Evolutionary conservation across 140 eudicot genomes (phyloP), one percentile per base, ranked within the genome.

Genomic region (Oenanthe javanica): DNA sequence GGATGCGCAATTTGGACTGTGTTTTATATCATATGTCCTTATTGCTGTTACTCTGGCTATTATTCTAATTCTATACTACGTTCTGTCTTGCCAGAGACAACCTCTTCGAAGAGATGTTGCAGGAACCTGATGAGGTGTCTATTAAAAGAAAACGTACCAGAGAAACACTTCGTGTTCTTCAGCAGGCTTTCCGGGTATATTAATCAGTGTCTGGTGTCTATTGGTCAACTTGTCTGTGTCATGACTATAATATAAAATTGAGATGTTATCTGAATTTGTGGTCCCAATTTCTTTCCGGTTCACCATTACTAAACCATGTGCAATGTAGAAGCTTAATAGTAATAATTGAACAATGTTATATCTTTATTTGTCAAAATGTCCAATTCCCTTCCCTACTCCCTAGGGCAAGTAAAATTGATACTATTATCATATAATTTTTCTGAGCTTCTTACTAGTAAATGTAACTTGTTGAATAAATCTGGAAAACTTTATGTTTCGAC

Each of bases 41-140:
- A 12, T 40, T 25, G 25, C 40, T n/a, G n/a, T 81, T 72, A 71
- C 54, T 52, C 31, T 40, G 13, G 25, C 40, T 36, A 13, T 83
- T 73, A 71, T 54, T 42, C 16, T 75, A 40, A 76, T 23, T 46
- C 69, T 14, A 81, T 25, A 61, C 2, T 73, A 70, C 45, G 38
- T 64, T 55, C 36, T 86, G 84, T 70, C 79, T 36, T 79, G 19
- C 57, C 92, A 95, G 99, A 83, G 99, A 95, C 57, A 92, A 95
- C 89, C 85, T 92, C 82, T 88, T 95, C 42, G 99, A 93, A 79
- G 97, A 95, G 83, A 92, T 95, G 99, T 81, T 95, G 88, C 99
- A 89, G 81, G 99, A 95, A 83, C 99, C 99, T 81, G 93, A 89
- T 82, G 99, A 93, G 75, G 86, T 95, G 76, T 86, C 99, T n/a